Base-by-base conservation (phyloP, 225 moss, liverwort and hornwort genomes). In the Rhytidiadelphus loreus region DNA sequence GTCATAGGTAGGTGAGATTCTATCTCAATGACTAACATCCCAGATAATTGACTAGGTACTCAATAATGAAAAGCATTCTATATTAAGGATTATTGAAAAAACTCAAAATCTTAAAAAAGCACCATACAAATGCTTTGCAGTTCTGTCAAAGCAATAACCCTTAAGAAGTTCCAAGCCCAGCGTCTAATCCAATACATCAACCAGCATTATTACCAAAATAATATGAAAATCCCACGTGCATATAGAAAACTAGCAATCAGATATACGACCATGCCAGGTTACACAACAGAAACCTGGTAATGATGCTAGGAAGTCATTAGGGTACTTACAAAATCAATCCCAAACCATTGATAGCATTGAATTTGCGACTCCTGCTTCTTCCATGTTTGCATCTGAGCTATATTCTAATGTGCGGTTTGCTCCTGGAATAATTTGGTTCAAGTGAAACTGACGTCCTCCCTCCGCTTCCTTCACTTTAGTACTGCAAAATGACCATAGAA, bases 401-500 rank as follows among this genome's bases (percentile, higher is more conserved):
- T 91, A 96, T 72, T 96, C 96, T 87, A 97, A 90, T 32, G 93
- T 89, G 55, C 88, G 88, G 74, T 93, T 94, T 43, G 94, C 96
- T 53, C 97, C 96, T 90, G 98, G 98, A 74, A 96, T 94, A 23
- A 92, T 92, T 89, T 96, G 98, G 72, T 96, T 97, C 87, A 99
- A 93, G 86, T 96, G 97, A 74, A 99, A 99, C 65, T 92, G 89
- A 79, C 95, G 92, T 82, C 96, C 98, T 43, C 91, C 91, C 72
- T 94, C 95, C 26, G 93, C 96, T 91, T 99, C 96, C 77, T 95
- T 95, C 72, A 96, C 96, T 89, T 96, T 94, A 56, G 93, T 88
- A 91, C 94, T 93, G 91, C 96, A 96, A 88, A 96, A 99, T 75
- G 97, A 96, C 98, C 98, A 99, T 76, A 97, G 92, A 85, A 94